phyloP scores from a whole-genome alignment of 2,329 filamentous ascomycete genomes.

The Pseudogymnoascus sp. region DNA sequence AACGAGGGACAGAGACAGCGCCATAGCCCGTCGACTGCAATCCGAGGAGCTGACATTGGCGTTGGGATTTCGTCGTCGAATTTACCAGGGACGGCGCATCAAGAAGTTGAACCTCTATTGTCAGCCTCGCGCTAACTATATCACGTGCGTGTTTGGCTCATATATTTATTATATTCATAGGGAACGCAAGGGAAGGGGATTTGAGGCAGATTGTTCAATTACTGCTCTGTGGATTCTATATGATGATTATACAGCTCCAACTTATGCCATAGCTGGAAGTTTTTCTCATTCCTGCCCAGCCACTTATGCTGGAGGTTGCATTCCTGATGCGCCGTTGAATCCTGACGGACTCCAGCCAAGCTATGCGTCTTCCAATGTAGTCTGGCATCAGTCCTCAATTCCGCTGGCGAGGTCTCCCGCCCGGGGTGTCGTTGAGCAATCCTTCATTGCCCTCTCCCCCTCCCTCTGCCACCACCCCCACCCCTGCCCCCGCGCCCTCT shows the following conservation, averaged over 20 bases:
- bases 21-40: constrained; percentile 50
- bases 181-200: not conserved
- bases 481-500: constrained; percentile 41
- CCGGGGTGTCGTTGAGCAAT: constrained; percentile 9
- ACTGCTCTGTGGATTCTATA: constrained; percentile 5
- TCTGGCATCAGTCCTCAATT: constrained; percentile 1
- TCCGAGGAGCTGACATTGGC: constrained; percentile 28
- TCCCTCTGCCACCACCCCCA: constrained; percentile 31
- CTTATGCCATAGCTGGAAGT: not conserved
- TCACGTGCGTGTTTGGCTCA: not conserved
- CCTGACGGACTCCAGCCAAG: constrained; percentile 1
- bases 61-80: constrained; percentile 5
- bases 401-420: constrained; percentile 17
- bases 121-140: not conserved
- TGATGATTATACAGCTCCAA: constrained; percentile 6
- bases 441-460: constrained; percentile 14
- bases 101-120: not conserved
- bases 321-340: constrained; percentile 2
- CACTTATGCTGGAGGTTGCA: not conserved
- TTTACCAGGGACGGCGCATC: not conserved
- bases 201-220: not conserved
- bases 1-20: constrained; percentile 53
- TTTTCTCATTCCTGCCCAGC: not conserved
- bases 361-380: constrained; percentile 4
- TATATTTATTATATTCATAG: constrained; percentile 2